Base-by-base conservation (phyloP, 2,329 filamentous ascomycete genomes). In the Aspergillus tanneri region DNA sequence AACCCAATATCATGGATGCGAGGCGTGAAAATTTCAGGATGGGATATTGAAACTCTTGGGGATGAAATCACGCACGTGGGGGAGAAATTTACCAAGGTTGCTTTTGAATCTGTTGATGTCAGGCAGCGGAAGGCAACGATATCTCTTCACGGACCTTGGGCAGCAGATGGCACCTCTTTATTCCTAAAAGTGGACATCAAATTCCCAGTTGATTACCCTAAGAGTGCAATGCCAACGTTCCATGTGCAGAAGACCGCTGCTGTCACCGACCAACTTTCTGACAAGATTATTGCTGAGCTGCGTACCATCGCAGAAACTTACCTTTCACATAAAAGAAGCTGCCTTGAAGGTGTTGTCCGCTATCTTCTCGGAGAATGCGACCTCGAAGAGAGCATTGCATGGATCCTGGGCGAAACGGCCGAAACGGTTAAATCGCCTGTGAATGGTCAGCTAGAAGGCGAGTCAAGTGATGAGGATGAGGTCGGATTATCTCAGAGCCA, bases 401-500 rank as follows among this genome's bases (percentile, higher is more conserved):
- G 67, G 68, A 70, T 72, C 39, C 70, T 75, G 37, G 81, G 85
- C 9, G 78, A 83, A 55, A 84, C 87, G 55, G 67, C 83, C 6
- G 59, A 72, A 55, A 67, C 71, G 52, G 55, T 75, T 44, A 72
- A 76, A 52, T 69, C 71, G 36, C 67, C 73, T 11, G 54, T 71
- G 47, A 65, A 73, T 41, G 65, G 65, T 14, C 63, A 64, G 38
- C 46, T 76, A 28, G 73, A 69, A 23, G 87, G 88, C 48, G 89
- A 88, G 56, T 96, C 90, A 3, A 95, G 88, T 59, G 86, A 90
- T 53, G 86, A 89, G 51, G 88, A 91, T 55, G 88, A 91, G 48
- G 64, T 75, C 46, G 68, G 70, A 12, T 53, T 71, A 61, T 66
- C 66, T 47, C 69, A 72, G 45, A 70, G 65, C 18, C 70, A 75